Percentiles rank a stretch among this genome's conserved stretches.
These are phyloP conservation scores for Penicillium longicatenatum DNA, from an alignment of 495 filamentous ascomycete species.

Conservation along the genomic window DNA sequence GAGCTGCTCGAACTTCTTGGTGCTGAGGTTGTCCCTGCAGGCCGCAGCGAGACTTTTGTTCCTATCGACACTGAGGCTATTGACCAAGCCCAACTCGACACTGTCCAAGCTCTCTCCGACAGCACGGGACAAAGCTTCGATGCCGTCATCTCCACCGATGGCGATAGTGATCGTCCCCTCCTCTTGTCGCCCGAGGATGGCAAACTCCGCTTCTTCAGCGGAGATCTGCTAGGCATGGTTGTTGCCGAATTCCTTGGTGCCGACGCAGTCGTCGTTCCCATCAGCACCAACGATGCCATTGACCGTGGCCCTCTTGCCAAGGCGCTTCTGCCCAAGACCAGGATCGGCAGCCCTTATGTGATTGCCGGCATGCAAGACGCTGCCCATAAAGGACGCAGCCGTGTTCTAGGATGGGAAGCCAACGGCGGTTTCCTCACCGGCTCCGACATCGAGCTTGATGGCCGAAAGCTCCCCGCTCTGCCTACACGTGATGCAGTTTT, in stretches of 20 bases:
- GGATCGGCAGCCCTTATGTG: slow-evolving; percentile 33
- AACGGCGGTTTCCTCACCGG: slow-evolving; percentile 34
- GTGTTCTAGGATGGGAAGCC: slow-evolving; percentile 31
- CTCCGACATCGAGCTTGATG: slow-evolving; percentile 25
- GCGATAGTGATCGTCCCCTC: slow-evolving; percentile 33
- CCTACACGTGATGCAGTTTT: slow-evolving; percentile 31
- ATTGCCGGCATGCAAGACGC: slow-evolving; percentile 31
- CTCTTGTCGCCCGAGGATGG: slow-evolving; percentile 23
- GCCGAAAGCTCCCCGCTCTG: slow-evolving; percentile 23
- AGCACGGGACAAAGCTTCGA: slow-evolving; percentile 22
- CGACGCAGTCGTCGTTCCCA: slow-evolving; percentile 30
- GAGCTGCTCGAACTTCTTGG: slow-evolving; percentile 25
- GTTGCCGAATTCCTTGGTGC: slow-evolving; percentile 25
- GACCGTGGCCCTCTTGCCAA: slow-evolving; percentile 23
- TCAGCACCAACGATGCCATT: slow-evolving; percentile 33
- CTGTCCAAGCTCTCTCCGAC: slow-evolving; percentile 20
- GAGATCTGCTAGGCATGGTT: slow-evolving; percentile 29
- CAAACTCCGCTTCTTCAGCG: slow-evolving; percentile 31
- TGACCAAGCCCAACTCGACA: slow-evolving; percentile 27
- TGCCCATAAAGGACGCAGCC: slow-evolving; percentile 16
- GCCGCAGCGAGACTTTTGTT: slow-evolving; percentile 31
- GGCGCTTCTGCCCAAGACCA: slow-evolving; percentile 24
- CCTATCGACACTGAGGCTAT: slow-evolving; percentile 36
- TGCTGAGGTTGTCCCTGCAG: slow-evolving; percentile 23
- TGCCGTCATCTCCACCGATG: slow-evolving; percentile 29